These are phyloP conservation scores for Fusarium keratoplasticum DNA, from an alignment of 2,329 filamentous ascomycete genomes.

Conservation along the genomic window DNA sequence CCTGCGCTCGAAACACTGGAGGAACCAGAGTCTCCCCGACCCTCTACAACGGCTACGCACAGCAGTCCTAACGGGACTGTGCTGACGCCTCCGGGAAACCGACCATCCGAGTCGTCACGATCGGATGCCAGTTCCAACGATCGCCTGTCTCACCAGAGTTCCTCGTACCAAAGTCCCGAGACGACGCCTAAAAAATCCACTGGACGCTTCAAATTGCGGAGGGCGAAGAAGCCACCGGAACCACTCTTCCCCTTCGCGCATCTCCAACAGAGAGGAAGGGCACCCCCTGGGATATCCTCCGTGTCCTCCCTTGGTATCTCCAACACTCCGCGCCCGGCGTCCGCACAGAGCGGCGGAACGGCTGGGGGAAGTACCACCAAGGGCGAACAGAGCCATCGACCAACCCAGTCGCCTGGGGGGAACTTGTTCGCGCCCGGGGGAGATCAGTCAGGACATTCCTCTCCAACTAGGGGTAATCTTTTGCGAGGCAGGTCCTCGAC, in stretches of 20 bases:
- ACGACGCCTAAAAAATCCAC: constrained; percentile 72
- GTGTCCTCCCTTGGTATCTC: constrained; percentile 55
- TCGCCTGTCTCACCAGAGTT: constrained; percentile 67
- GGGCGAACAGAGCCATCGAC: constrained; percentile 29
- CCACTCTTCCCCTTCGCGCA: constrained; percentile 87
- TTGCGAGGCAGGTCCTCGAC: constrained; percentile 87
- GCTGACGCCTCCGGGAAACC: constrained; percentile 61
- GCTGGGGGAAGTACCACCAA: constrained; percentile 33
- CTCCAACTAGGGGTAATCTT: constrained; percentile 69
- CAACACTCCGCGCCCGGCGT: constrained; percentile 50
- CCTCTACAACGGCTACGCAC: constrained; percentile 45
- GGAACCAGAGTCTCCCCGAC: constrained; percentile 59
- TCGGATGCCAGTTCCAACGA: constrained; percentile 87
- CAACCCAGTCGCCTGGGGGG: constrained; percentile 57
- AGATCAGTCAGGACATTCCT: constrained; percentile 73
- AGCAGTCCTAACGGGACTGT: constrained; percentile 51
- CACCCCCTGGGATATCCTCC: constrained; percentile 52
- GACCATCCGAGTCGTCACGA: constrained; percentile 80
- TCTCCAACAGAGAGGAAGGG: constrained; percentile 77
- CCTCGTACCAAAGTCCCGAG: constrained; percentile 67
- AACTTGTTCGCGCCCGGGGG: constrained; percentile 57
- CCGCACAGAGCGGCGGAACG: constrained; percentile 48
- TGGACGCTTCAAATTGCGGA: constrained; percentile 80
- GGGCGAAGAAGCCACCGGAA: constrained; percentile 78
- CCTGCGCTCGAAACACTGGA: constrained; percentile 60